Evolutionary conservation across 768 basidiomycete genomes (phyloP), one percentile per base, ranked within the genome.

Genomic region (Mycena polygramma): DNA sequence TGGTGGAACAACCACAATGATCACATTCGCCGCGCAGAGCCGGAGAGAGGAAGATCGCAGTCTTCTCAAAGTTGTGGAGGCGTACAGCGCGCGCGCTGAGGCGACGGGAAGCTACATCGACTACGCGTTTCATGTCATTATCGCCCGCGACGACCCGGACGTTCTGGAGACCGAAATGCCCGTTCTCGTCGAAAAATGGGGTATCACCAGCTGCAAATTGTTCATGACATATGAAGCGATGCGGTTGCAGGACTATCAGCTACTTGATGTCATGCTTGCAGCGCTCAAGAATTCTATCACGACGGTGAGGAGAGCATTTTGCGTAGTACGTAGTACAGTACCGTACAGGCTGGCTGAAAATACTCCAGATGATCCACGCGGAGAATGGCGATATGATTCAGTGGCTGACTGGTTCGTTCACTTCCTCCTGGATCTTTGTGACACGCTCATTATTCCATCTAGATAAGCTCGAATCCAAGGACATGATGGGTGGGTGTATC

Each of bases 191-290:
- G 43, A 63, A 8, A 54, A 55, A 63, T 63, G 63, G 63, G 63
- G 63, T 26, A 63, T 63, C 39, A 63, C 63, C 7, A 63, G 63
- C 63, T 63, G 63, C 53, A 63, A 63, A 17, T 35, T 63, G 26
- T 63, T 63, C 39, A 63, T 63, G 63, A 63, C 63, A 35, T 63
- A 63, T 43, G 43, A 63, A 54, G 54, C 63, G 3, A 63, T 63
- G 63, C 52, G 43, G 35, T 46, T 63, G 43, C 63, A 54, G 53
- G 63, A 63, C 35, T 63, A 63, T 24, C 63, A 63, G n/a, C 63
- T 63, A 2, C 63, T 63, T 26, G 53, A 63, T 36, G 63, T 63
- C 20, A 63, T 63, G 63, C 63, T 63, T 35, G 52, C 63, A 19
- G 63, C 63, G 4, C 63, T 63, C 52, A 55, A 63, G 19, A 54